Conservation (phyloP, 2,329 filamentous ascomycete species). For the Magnaporthiopsis rhizophila region DNA sequence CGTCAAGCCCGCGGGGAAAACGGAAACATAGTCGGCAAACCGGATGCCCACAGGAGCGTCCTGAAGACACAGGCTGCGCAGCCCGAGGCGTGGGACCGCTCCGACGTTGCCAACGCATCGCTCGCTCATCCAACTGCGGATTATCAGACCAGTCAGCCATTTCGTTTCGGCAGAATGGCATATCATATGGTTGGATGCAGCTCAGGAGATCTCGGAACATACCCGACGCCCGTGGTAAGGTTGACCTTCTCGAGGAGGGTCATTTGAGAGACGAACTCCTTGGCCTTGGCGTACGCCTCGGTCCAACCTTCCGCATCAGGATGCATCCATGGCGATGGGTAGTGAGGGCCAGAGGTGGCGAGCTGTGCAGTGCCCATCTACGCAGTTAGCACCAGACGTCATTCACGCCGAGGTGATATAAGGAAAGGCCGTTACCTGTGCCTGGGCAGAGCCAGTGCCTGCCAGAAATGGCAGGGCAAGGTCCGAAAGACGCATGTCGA, state of each 20-base stretch:
- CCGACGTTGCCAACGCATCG: constrained; percentile 72
- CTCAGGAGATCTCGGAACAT: constrained; percentile 23
- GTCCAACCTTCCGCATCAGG: constrained; percentile 65
- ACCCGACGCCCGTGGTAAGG: constrained; percentile 84
- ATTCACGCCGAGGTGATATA: not conserved
- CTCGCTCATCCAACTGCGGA: constrained; percentile 54
- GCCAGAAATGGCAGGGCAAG: no score
- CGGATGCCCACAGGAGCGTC: constrained; percentile 79
- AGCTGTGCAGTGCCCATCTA: constrained; percentile 11
- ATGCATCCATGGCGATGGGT: constrained; percentile 83
- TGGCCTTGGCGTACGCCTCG: constrained; percentile 67
- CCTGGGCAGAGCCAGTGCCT: no score
- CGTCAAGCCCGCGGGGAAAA: constrained; percentile 71
- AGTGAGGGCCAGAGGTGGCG: constrained; percentile 51
- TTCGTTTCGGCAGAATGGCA: not conserved
- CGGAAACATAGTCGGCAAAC: constrained; percentile 69
- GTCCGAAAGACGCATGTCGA: no score
- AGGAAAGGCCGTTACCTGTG: no score
- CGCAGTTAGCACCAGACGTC: not conserved
- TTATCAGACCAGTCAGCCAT: not conserved
- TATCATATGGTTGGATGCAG: no score
- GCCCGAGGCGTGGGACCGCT: constrained; percentile 59
- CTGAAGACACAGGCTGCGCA: constrained; percentile 74
- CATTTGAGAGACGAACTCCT: constrained; percentile 71
- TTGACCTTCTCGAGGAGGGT: constrained; percentile 90